These are phyloP conservation scores for Catunica adiposa DNA, from an alignment of 2,329 filamentous ascomycete species.

Conservation along the genomic window DNA sequence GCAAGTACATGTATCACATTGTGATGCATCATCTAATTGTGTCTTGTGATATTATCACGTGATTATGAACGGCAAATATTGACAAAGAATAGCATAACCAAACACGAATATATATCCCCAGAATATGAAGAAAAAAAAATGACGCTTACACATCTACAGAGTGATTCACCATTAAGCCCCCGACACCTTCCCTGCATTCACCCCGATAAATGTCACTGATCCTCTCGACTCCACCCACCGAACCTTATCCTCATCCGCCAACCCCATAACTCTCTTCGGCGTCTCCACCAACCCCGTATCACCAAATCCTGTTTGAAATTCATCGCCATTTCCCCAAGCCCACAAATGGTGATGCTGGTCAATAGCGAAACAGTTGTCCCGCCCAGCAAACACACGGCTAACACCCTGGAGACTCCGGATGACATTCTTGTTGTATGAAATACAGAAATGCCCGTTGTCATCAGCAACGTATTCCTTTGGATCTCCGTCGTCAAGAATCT, in stretches of 20 bases:
- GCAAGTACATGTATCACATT: too few relatives aligned
- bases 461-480: constrained; percentile 1
- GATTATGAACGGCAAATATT: too few relatives aligned
- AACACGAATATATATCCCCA: too few relatives aligned
- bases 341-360: constrained; percentile 7
- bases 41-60: too few relatives aligned
- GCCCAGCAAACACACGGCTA: constrained; percentile 6
- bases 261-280: constrained; percentile 4
- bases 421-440: constrained; percentile 7
- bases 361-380: constrained; percentile 11
- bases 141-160: too few relatives aligned
- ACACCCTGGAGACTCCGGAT: neutral
- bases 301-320: constrained; percentile 12
- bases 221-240: constrained; percentile 10
- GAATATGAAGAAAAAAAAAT: too few relatives aligned
- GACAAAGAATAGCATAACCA: too few relatives aligned
- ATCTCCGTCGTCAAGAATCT: constrained; percentile 2
- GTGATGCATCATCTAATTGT: too few relatives aligned
- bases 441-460: constrained; percentile 6
- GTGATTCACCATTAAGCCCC: too few relatives aligned
- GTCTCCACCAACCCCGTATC: constrained; percentile 3
- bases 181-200: neutral
- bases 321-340: constrained; percentile 12
- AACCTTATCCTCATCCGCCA: neutral
- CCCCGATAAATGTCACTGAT: constrained; percentile 12